Percentiles rank a stretch among this genome's conserved stretches.
These are phyloP conservation scores for Gonapodya prolifera DNA, from an alignment of 192 early-diverging fungal species.

Conservation along the genomic window DNA sequence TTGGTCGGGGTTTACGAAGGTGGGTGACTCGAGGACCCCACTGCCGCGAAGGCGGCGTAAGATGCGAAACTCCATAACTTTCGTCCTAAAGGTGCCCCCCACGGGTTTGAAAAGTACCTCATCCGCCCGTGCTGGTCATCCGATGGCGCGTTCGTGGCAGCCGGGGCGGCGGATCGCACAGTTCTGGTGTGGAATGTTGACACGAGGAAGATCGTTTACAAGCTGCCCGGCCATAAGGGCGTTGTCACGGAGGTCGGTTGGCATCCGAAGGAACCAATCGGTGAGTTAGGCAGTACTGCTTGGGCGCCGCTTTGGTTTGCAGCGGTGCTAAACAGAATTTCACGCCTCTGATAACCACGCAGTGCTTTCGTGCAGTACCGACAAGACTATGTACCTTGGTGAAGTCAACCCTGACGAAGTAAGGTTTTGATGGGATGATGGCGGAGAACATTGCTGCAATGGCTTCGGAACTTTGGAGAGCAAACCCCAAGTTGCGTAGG, in stretches of 20 bases:
- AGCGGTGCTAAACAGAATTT: no score
- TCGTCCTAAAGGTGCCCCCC: conserved; percentile 57
- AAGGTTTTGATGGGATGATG: no score
- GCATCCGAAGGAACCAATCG: conserved; percentile 73
- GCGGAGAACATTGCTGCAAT: no score
- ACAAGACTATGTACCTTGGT: conserved; percentile 80
- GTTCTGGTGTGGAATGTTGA: conserved; percentile 81
- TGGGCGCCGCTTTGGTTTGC: not conserved
- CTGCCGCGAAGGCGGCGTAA: conserved; percentile 3
- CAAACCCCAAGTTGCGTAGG: no score
- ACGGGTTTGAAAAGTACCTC: conserved; percentile 91
- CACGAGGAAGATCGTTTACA: conserved; percentile 73
- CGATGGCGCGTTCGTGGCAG: conserved; percentile 71
- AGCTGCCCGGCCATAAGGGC: conserved; percentile 19
- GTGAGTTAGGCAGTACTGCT: not conserved
- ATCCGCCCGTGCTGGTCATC: conserved; percentile 79
- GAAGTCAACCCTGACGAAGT: no score
- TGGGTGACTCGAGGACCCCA: not conserved
- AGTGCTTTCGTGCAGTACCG: conserved; percentile 69
- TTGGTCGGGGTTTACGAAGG: conserved; percentile 65
- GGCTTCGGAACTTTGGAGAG: no score
- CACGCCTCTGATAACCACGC: conserved; percentile 13
- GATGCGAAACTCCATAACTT: not conserved
- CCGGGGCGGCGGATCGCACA: conserved; percentile 71
- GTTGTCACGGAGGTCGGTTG: conserved; percentile 89